Conservation (phyloP, 2,329 filamentous ascomycete species). For the Fusarium musae region DNA sequence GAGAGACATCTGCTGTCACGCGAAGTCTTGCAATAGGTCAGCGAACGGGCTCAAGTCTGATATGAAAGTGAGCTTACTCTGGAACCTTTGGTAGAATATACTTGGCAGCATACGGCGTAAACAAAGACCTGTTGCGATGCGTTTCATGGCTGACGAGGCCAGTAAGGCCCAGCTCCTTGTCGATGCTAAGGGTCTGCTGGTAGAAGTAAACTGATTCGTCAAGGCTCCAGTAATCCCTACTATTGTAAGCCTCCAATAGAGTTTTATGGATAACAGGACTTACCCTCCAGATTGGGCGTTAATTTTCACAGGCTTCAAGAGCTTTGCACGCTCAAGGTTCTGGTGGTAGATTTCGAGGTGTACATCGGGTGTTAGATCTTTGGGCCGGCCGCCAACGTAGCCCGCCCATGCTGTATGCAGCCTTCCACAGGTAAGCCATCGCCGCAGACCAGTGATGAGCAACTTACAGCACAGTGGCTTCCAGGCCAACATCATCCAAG, state of each 20-base stretch:
- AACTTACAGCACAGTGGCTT: not conserved
- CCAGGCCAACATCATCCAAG: not conserved
- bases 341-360: not conserved
- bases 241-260: too few species aligned
- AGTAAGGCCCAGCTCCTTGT: not conserved
- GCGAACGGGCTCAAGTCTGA: too few species aligned
- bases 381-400: rapidly evolving
- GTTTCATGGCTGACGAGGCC: not conserved
- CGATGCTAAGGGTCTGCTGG: not conserved
- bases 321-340: not conserved
- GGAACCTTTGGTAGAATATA: not conserved
- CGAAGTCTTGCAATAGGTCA: not conserved
- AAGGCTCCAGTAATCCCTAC: not conserved
- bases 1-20: not conserved
- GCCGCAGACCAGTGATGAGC: too few species aligned
- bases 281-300: not conserved
- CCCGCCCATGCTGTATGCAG: not conserved
- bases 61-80: not conserved
- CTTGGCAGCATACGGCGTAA: not conserved
- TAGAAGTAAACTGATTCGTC: not conserved
- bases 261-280: too few species aligned
- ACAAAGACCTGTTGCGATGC: not conserved
- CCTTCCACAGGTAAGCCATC: too few species aligned
- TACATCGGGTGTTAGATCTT: rapidly evolving
- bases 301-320: not conserved